Base-by-base conservation (phyloP, 495 filamentous ascomycete genomes). In the Collariella sp. region DNA sequence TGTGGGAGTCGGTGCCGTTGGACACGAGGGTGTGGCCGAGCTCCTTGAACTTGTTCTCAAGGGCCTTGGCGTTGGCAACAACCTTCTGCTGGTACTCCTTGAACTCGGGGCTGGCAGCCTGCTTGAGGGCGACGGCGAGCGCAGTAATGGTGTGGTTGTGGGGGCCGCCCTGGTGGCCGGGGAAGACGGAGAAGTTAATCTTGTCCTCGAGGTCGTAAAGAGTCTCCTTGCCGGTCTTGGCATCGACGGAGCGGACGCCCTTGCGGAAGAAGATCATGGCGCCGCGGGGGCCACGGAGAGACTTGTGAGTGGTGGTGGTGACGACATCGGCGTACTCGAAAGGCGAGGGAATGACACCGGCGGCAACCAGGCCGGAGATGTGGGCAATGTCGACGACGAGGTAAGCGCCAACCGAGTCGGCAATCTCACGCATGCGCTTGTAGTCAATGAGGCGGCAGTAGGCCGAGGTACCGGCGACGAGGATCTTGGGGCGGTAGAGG, bases 191-290 rank as follows among this genome's bases (percentile, higher is more conserved):
- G 74, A 95, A 91, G 80, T 99, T 99, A 76, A 99, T 99, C 42
- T 90, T 89, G 52, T 80, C 77, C 78, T 97, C 94, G 35, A 99
- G 83, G 68, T 99, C 89, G 66, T 96, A 99, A 65, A 89, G 66
- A 58, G 81, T 82, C 72, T 96, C 83, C 78, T 96, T 93, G 62
- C 88, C 87, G 50, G 82, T 80, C 82, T 96, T 97, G 69, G 85
- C 75, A 68, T 97, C 88, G 42, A 83, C 82, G 67, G 83, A 86
- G 62, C 91, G 83, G 48, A 96, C 87, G 65, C 94, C 94, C 75
- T 91, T 94, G 66, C 94, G 88, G 83, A 89, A 99, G 82, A 99
- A 99, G 75, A 99, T 99, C 94, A 99, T 99, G 67, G 94, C 94
- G 68, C 94, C 94, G 73, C 94, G 87, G 50, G 94, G 94, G 49